Evolutionary conservation across 768 basidiomycete genomes (phyloP).

Genomic region (Suillus alpinus): DNA sequence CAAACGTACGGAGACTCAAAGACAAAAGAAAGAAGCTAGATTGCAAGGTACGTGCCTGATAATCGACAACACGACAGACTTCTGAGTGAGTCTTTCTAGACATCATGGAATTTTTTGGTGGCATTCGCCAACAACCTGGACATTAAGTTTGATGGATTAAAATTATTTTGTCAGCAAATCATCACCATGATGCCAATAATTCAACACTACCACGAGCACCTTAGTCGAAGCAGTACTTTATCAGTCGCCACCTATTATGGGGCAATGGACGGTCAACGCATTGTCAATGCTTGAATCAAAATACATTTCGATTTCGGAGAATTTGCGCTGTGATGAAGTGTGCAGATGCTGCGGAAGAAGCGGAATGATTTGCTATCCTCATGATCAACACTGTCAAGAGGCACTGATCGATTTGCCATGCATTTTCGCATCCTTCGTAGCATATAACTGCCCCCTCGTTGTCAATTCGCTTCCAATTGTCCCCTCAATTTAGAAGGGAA

Average conservation of each 20-base stretch:
- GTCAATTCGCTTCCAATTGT: background rate
- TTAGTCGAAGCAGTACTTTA: background rate
- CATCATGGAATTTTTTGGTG: slow-evolving; percentile 55
- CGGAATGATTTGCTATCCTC: no score
- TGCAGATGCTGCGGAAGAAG: no score
- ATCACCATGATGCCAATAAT: background rate
- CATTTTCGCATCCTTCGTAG: background rate
- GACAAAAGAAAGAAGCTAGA: slow-evolving; percentile 77
- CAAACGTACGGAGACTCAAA: slow-evolving; percentile 68
- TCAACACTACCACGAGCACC: background rate
- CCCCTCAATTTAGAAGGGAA: background rate
- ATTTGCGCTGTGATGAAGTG: background rate
- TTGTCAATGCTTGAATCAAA: background rate
- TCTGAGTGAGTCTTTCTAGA: slow-evolving; percentile 35
- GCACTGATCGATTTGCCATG: background rate
- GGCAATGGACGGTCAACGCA: background rate
- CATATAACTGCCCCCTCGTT: background rate
- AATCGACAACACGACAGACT: background rate
- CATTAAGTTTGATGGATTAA: background rate
- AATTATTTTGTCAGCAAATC: background rate
- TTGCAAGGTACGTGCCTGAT: slow-evolving; percentile 57
- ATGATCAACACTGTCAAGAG: background rate
- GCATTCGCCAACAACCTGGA: slow-evolving; percentile 28
- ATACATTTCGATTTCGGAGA: background rate
- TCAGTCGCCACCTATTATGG: background rate